Evolutionary conservation across 73 alveolate genomes (phyloP), one percentile per base, ranked within the genome.

Genomic region (Durusdinium trenchii): DNA sequence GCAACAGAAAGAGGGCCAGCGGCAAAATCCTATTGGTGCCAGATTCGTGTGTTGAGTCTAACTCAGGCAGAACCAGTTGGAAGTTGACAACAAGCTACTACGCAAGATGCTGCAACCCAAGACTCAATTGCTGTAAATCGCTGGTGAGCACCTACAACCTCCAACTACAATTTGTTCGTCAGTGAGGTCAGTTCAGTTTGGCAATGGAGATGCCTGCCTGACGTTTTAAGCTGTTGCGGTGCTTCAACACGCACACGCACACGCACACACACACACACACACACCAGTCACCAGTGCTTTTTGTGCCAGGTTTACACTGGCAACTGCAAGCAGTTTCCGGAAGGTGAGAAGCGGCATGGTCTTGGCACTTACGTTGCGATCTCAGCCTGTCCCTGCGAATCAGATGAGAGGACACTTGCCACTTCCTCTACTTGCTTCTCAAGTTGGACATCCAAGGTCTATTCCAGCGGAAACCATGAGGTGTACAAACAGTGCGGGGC

Each of bases 261-360:
- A 14, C 16, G 50, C 47, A 32, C 43, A 32, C n/a, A 28, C 43
- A 71, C 16, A 60, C 16, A 1, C 42, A 26, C 47, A 71, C n/a
- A 71, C 50, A 20, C 85, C 52, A 0, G 28, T 20, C 43, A 71
- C 50, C 16, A 3, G 3, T n/a, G n/a, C 16, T n/a, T 28, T 16
- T 43, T 42, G 51, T 35, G 75, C 75, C 86, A 91, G 98, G 98
- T 91, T 35, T 91, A 91, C 89, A 91, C 98, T n/a, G 98, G 98
- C 71, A 91, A 91, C 60, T 91, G 98, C 89, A 91, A 91, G 89
- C 98, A 91, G 54, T 91, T 91, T 57, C 98, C 98, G 50, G 98
- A 91, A 14, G 99, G 99, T 35, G 99, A 94, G 42, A 60, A 64
- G 86, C 99, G 99, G 38, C 99, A 94, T 94, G 99, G 99, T 3